These are phyloP conservation scores for Canariomyces notabilis DNA, from an alignment of 2,329 filamentous ascomycete species.

Conservation along the genomic window DNA sequence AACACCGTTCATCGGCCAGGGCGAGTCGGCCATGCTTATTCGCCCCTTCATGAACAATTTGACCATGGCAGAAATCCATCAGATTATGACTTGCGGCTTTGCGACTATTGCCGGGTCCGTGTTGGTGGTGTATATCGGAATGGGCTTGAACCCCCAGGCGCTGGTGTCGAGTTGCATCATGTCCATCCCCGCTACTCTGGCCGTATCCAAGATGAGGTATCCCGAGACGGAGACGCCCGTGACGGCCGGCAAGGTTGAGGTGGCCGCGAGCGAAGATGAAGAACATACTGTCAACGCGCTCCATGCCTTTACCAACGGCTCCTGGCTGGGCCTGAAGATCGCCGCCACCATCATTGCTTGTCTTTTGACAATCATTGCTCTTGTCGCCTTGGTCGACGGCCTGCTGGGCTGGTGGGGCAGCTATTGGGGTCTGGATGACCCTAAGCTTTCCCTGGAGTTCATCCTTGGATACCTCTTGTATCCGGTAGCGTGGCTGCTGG, in stretches of 20 bases:
- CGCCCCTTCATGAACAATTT: slow-evolving; percentile 80
- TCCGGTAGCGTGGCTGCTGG: slow-evolving; percentile 74
- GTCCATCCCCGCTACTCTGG: slow-evolving; percentile 87
- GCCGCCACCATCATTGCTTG: slow-evolving; percentile 76
- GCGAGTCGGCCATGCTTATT: slow-evolving; percentile 90
- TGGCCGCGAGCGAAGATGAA: slow-evolving; percentile 76
- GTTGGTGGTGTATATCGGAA: slow-evolving; percentile 75
- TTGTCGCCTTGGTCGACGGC: slow-evolving; percentile 69
- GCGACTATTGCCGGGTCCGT: slow-evolving; percentile 89
- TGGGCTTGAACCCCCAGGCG: slow-evolving; percentile 79
- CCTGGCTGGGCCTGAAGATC: slow-evolving; percentile 82
- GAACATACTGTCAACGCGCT: slow-evolving; percentile 73
- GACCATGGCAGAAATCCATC: slow-evolving; percentile 82
- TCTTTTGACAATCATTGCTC: slow-evolving; percentile 76
- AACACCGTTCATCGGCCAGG: slow-evolving; percentile 90
- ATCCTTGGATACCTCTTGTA: slow-evolving; percentile 75
- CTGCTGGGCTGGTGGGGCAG: slow-evolving; percentile 78
- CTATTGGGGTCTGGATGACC: slow-evolving; percentile 68
- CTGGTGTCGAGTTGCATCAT: slow-evolving; percentile 91
- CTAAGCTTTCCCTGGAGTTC: slow-evolving; percentile 63
- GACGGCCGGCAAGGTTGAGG: slow-evolving; percentile 73
- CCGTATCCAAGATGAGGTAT: slow-evolving; percentile 83
- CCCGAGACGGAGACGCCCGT: slow-evolving; percentile 84
- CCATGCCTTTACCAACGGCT: slow-evolving; percentile 79
- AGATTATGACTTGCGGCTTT: slow-evolving; percentile 88